Evolutionary conservation across 1,284 basidiomycete species (phyloP).

Genomic region (Laetiporus sulphureus): DNA sequence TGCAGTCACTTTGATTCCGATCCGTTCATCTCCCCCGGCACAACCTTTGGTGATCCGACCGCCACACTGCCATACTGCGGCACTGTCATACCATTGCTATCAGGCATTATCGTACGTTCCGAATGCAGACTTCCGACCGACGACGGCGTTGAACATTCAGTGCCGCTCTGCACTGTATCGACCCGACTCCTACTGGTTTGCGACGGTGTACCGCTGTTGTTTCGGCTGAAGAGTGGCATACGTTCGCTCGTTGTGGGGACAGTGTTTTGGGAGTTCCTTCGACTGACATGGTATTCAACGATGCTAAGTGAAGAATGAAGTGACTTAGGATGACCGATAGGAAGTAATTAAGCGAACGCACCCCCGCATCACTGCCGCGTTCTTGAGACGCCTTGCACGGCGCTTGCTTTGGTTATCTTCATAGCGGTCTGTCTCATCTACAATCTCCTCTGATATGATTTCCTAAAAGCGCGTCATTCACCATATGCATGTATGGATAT

Average conservation of each 20-base stretch:
- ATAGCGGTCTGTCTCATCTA: constrained; percentile 87
- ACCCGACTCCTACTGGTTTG: too few species aligned
- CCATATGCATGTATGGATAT: background rate
- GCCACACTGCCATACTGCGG: constrained; percentile 15
- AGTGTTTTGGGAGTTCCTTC: constrained; percentile 11
- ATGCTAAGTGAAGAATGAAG: constrained; percentile 13
- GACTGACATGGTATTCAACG: constrained; percentile 21
- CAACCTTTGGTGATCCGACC: constrained; percentile 4
- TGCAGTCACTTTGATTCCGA: too few species aligned
- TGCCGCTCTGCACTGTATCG: too few species aligned
- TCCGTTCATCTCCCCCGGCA: too few species aligned
- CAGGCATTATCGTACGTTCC: too few species aligned
- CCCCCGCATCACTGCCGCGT: constrained; percentile 78
- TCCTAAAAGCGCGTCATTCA: constrained; percentile 37
- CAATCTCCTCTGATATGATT: constrained; percentile 84
- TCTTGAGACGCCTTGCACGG: constrained; percentile 63
- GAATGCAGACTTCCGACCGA: too few species aligned
- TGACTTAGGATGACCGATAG: background rate
- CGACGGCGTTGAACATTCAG: too few species aligned
- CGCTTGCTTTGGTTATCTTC: constrained; percentile 80
- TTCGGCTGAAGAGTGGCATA: constrained; percentile 15
- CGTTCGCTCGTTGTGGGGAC: constrained; percentile 14
- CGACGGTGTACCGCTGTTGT: background rate
- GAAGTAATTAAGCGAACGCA: constrained; percentile 25
- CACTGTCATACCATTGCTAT: too few species aligned